These are phyloP conservation scores for Solanum raphanifolium DNA, from an alignment of 257 asterid genomes.

Conservation along the genomic window DNA sequence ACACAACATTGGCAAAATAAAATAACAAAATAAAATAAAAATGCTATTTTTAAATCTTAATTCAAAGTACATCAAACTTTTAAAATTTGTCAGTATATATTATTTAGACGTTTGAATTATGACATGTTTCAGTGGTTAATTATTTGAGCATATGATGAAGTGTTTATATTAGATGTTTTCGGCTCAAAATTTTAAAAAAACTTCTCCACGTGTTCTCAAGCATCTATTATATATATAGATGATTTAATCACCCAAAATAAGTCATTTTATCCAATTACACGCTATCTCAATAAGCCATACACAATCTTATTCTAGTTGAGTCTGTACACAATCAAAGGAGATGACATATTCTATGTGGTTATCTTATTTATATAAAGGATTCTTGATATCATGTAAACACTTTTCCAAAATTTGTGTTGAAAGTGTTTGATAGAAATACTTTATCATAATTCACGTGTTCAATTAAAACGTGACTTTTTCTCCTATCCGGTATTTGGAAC, in stretches of 20 bases:
- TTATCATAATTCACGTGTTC: background rate
- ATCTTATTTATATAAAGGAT: background rate
- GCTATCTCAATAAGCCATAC: background rate
- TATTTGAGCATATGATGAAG: background rate
- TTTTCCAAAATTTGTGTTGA: background rate
- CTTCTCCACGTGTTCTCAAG: background rate
- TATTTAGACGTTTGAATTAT: background rate
- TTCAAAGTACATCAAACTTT: background rate
- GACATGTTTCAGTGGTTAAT: background rate
- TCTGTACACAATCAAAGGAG: background rate
- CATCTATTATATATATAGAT: background rate
- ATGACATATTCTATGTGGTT: background rate
- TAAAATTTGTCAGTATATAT: background rate
- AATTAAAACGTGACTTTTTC: no score
- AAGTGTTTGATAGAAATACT: background rate
- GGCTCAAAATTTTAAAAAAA: background rate
- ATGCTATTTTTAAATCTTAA: background rate
- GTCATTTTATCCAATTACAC: background rate
- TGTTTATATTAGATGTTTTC: background rate
- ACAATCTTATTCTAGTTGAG: background rate
- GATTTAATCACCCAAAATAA: background rate
- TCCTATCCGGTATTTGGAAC: fast-evolving
- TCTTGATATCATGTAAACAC: background rate
- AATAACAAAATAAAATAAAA: background rate
- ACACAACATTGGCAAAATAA: background rate